Evolutionary conservation across 169 alveolate species (phyloP).

Genomic region (Eimeria praecox): DNA sequence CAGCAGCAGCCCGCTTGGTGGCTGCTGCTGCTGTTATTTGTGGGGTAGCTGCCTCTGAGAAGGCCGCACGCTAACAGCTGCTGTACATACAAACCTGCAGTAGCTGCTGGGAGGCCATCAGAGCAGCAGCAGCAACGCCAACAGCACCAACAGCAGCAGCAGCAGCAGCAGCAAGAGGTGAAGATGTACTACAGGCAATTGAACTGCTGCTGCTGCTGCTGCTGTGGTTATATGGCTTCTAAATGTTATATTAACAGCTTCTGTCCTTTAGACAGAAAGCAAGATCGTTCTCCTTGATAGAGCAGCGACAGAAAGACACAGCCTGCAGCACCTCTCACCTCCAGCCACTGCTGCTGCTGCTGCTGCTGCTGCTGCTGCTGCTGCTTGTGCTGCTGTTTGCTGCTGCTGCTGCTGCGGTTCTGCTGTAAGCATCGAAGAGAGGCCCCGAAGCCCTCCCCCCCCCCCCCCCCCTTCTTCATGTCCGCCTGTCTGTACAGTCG

Average conservation of each 20-base stretch:
- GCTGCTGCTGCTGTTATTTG: neutral
- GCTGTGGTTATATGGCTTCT: neutral
- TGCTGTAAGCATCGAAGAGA: neutral
- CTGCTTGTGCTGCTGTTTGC: neutral
- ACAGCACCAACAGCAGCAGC: no score
- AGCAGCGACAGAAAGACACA: neutral
- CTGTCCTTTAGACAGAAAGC: no score
- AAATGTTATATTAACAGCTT: neutral
- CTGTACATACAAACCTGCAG: neutral
- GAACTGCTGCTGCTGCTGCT: neutral
- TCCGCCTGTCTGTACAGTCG: neutral
- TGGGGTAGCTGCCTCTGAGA: neutral
- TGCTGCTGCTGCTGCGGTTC: neutral
- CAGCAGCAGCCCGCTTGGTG: neutral
- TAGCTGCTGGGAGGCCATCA: neutral
- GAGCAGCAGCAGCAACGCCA: no score
- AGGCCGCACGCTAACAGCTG: neutral
- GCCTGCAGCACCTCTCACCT: neutral
- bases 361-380: neutral
- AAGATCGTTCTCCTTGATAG: neutral
- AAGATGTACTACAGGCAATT: no score
- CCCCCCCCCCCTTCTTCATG: no score
- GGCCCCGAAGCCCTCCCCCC: no score
- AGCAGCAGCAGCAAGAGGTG: no score
- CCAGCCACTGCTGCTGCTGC: neutral